Base-by-base conservation (phyloP, 768 basidiomycete species). In the Kwoniella sp. region DNA sequence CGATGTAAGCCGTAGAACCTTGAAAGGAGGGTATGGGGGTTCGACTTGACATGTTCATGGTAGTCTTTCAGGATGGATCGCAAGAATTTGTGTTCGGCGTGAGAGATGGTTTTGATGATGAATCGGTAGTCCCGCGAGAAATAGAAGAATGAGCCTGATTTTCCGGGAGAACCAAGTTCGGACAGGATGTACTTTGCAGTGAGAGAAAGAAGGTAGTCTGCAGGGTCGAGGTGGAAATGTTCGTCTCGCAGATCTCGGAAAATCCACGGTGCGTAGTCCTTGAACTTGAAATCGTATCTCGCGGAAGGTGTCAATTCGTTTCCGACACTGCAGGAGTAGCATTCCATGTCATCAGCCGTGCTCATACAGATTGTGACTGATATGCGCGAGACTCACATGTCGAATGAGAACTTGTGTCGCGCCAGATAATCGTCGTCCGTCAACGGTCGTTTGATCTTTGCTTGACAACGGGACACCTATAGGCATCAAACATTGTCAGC, bases 211-310 rank as follows among this genome's bases (percentile, higher is more conserved):
- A 99, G 86, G 81, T 99, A 98, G 80, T 99, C 96, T 36, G 93
- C 92, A 2, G 96, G 95, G 77, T 98, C 96, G 50, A 99, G 86
- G 68, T 90, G 88, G 82, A 99, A 98, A 79, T 88, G 85, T 68
- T 93, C 90, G 81, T 98, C 95, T 29, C 96, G 89, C 15, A 99
- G 83, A 59, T 92, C 90, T 26, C 95, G 90, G 81, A 99, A 99
- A 2, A 98, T 91, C 89, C 90, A 96, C 0, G 96, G 95, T 0
- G 94, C 93, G 79, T 98, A 99, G 78, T 99, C 95, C 80, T 98
- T 98, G 85, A 98, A 98, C 81, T 99, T 99, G 85, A 98, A 98
- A 80, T 98, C 96, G 82, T 99, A 99, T 82, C 88, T 90, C 4
- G 95, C 94, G 0, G 93, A 96, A 0, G 96, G 96, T 13, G 96